Conservation (phyloP, 371 early-diverging fungal genomes). For the Actinomortierella wolfii region DNA sequence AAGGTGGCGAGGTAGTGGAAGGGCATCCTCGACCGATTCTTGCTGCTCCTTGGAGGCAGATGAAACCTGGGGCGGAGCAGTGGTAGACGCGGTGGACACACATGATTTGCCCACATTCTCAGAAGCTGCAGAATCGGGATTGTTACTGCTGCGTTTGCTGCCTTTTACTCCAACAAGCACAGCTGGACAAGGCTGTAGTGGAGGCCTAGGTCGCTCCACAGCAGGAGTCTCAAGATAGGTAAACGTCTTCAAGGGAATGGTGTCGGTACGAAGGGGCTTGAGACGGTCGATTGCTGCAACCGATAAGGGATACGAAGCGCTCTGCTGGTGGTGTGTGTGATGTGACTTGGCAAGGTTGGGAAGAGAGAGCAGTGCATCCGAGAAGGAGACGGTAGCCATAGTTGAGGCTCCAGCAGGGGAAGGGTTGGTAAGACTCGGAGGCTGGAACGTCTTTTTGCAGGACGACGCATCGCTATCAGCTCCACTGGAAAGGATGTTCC, state of each 20-base stretch:
- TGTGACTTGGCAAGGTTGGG: conserved; percentile 33
- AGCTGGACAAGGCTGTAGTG: no score
- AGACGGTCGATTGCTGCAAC: conserved; percentile 39
- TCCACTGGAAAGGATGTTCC: no score
- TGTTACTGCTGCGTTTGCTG: no score
- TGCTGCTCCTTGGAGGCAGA: not conserved
- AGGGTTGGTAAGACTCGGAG: no score
- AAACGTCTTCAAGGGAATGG: conserved; percentile 40
- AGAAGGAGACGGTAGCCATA: no score
- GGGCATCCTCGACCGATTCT: conserved; percentile 3
- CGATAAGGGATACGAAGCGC: conserved; percentile 22
- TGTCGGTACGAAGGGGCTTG: conserved; percentile 33
- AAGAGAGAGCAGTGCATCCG: conserved; percentile 23
- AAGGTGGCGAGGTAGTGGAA: conserved; percentile 35
- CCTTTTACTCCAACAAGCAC: no score
- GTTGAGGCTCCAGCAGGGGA: no score
- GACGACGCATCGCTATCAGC: no score
- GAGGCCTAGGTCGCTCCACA: conserved; percentile 3
- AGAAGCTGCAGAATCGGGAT: no score
- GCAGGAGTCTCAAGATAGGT: conserved; percentile 34
- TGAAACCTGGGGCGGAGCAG: not conserved
- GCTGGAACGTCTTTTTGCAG: no score
- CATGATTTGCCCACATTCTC: no score
- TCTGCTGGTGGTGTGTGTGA: conserved; percentile 1
- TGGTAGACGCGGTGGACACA: conserved; percentile 4